Base-by-base conservation (phyloP, 371 early-diverging fungal species). In the Lichtheimia corymbifera region DNA sequence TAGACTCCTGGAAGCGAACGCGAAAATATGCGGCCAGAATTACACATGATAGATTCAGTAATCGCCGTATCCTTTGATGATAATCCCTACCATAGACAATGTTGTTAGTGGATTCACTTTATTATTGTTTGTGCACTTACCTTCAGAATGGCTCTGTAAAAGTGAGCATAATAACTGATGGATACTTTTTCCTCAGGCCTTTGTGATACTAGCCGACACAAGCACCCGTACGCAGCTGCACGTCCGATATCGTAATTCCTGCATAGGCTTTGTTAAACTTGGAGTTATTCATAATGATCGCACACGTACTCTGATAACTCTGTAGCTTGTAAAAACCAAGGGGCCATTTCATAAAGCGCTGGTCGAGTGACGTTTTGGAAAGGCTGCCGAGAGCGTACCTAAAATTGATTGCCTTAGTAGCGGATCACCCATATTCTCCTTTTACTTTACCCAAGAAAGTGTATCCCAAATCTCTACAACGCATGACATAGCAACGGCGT, bases 171-270 rank as follows among this genome's bases (percentile, higher is more conserved):
- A 53, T 81, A 84, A 14, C 76, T 74, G 3, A 74, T 67, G 15
- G 86, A 72, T 6, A 88, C 71, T 4, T 68, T 63, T 61, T 89
- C 88, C 52, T 92, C 90, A 30, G 87, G 84, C 18, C 85, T 69
- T 20, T 83, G 84, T 35, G 83, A 85, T 85, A 94, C 88, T 53
- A 91, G 74, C n/a, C 88, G 73, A 63, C 93, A 92, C 9, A 93
- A 68, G 53, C 83, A 81, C 0, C 88, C 88, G 69, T 80, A 86
- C 2, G 91, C 91, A 14, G 68, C 56, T 22, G 82, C 84, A 20
- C 82, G 75, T 18, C 91, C 88, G 6, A 74, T 77, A 50, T 76
- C 72, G 66, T 68, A 85, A 0, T 80, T 70, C 45, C 86, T 88
- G 59, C 1, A 35, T 50, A 6, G n/a, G 13, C 30, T 12, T 15